These are phyloP conservation scores for Austroboletus novae-zelandiae DNA, from an alignment of 1,284 basidiomycete genomes.

Conservation along the genomic window DNA sequence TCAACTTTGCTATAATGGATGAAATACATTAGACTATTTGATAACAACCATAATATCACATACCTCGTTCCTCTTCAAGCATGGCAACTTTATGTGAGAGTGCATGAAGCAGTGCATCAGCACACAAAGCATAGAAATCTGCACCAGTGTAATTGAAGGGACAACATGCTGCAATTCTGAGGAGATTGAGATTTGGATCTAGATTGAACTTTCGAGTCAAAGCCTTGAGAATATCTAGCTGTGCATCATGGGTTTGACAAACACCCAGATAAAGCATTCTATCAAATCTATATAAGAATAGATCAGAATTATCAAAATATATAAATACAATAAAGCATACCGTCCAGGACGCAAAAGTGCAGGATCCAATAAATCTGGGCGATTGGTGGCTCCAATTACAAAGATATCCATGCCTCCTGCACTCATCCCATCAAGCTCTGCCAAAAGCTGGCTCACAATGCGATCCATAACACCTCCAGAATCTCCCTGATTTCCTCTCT, in stretches of 20 bases:
- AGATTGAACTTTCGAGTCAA: conserved; percentile 92
- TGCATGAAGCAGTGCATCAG: conserved; percentile 94
- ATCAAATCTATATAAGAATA: conserved; percentile 71
- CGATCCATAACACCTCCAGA: conserved; percentile 98
- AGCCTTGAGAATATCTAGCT: conserved; percentile 86
- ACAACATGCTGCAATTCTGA: conserved; percentile 69
- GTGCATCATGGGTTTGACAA: conserved; percentile 84
- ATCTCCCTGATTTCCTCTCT: conserved; percentile 92
- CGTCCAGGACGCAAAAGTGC: conserved; percentile 91
- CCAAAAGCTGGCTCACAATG: conserved; percentile 94
- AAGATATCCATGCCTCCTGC: conserved; percentile 75
- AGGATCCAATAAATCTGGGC: conserved; percentile 93
- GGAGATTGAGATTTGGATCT: conserved; percentile 67
- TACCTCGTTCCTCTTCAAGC: conserved; percentile 73
- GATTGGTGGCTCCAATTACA: conserved; percentile 97
- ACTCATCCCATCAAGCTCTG: conserved; percentile 92
- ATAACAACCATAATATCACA: neutral
- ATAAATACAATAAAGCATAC: conserved; percentile 36
- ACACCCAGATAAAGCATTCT: conserved; percentile 96
- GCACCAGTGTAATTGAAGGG: conserved; percentile 96
- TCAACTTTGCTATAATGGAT: conserved; percentile 45
- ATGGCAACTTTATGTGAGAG: conserved; percentile 87
- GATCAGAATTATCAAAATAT: neutral
- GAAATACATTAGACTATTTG: neutral
- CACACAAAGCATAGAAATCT: conserved; percentile 97